Conservation (phyloP, 192 early-diverging fungal species). For the Coemansia sp. region DNA sequence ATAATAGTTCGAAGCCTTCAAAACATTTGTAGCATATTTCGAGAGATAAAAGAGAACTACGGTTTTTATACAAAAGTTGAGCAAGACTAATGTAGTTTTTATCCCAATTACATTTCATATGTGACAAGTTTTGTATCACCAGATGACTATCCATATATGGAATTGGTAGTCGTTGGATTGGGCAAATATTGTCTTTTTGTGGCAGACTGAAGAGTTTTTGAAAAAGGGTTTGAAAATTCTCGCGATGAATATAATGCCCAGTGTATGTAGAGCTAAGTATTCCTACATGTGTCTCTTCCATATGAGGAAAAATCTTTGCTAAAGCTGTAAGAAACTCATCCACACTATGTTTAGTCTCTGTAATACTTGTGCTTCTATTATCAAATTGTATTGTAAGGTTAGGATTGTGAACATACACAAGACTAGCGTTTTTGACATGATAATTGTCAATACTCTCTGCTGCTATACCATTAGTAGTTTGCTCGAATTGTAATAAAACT, state of each 20-base stretch:
- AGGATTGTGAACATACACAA: not conserved
- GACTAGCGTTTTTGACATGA: not conserved
- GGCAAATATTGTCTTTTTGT: not conserved
- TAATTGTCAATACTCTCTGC: not conserved
- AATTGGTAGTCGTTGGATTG: not conserved
- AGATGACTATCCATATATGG: not conserved
- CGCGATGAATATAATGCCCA: not conserved
- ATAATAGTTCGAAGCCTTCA: not conserved
- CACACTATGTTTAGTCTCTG: constrained; percentile 4
- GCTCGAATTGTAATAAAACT: not conserved
- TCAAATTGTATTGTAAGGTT: not conserved
- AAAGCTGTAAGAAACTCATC: constrained; percentile 1
- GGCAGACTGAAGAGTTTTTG: not conserved
- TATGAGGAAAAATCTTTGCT: not conserved
- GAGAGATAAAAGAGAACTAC: not conserved
- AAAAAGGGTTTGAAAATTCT: not conserved
- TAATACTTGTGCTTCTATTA: not conserved
- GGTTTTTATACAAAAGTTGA: constrained; percentile 3
- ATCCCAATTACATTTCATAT: constrained; percentile 4
- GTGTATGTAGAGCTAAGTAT: constrained; percentile 2
- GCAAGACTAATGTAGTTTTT: not conserved
- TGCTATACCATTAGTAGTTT: not conserved
- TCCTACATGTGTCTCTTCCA: not conserved
- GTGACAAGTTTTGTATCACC: not conserved
- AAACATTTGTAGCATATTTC: not conserved